A percentile compares a stretch with the other conserved stretches of the same genome.
phyloP scores from a whole-genome alignment of 352 stramenopile genomes.

The Poterioochromonas sp. region DNA sequence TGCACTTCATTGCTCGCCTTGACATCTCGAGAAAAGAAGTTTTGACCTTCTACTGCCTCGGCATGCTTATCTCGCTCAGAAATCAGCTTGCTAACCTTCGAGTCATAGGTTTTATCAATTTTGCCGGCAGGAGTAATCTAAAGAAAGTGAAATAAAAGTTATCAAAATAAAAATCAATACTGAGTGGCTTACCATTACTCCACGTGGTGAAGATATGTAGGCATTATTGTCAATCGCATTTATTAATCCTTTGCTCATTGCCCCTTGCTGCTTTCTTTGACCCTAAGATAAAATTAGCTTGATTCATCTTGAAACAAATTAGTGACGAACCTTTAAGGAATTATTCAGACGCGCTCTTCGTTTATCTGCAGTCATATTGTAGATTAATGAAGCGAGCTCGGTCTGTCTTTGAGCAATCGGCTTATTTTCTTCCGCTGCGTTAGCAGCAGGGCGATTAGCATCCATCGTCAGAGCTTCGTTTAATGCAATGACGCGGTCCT shows the following conservation, averaged over 20 bases:
- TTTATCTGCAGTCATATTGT: not conserved
- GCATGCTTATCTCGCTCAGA: slow-evolving; percentile 1
- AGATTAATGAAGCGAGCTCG: not conserved
- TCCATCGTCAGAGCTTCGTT: slow-evolving; percentile 24
- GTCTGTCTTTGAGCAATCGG: not conserved
- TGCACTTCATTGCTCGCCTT: not conserved
- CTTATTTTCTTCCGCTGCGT: not conserved
- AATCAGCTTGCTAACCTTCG: not conserved
- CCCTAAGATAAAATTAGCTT: not conserved
- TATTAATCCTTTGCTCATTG: slow-evolving; percentile 4
- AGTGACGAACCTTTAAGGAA: no score
- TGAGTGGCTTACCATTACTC: not conserved
- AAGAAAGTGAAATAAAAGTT: not conserved
- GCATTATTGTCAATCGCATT: not conserved
- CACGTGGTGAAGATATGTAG: not conserved
- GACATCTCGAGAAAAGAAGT: not conserved
- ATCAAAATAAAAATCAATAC: not conserved
- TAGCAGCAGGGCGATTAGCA: not conserved
- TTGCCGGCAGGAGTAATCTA: not conserved
- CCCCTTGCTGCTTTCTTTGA: not conserved
- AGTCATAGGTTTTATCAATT: slow-evolving; percentile 7
- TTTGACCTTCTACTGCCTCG: no score
- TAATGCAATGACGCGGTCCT: slow-evolving; percentile 10
- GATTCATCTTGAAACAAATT: no score
- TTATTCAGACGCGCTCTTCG: not conserved